Base-by-base conservation (phyloP, 1,284 basidiomycete species). In the Fomitopsis palustris region DNA sequence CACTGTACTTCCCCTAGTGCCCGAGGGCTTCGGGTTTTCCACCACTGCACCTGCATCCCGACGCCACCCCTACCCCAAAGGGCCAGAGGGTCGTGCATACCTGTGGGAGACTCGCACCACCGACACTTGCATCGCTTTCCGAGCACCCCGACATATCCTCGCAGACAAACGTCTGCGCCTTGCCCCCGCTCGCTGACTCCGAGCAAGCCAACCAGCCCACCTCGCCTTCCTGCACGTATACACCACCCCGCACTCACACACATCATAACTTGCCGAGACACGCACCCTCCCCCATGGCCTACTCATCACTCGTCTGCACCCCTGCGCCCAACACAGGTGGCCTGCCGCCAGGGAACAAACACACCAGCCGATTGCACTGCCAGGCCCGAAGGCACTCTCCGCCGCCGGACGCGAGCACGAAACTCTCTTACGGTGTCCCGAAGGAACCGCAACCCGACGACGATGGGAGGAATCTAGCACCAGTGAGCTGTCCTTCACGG, bases 391-490 rank as follows among this genome's bases (percentile, higher is more conserved):
- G 51, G 38, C 47, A 43, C 33, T n/a, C 59, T 56, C 54, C 62
- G 33, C 47, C 60, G 43, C 53, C 60, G 60, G 58, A 61, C 62
- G 51, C 67, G 68, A 69, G 68, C 63, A 64, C 68, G 53, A 67
- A 63, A 62, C 68, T 69, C 67, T 69, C 60, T 67, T 65, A 60
- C 39, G 51, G 54, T 62, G 41, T 67, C 68, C 69, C 69, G 64
- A 19, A 54, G 67, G 69, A 64, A 43, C 61, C 65, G 57, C 66
- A 70, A 70, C 61, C 64, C 63, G 61, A 60, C 53, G 43, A 45
- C 53, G 52, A 60, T 57, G 61, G 65, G 64, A 64, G 63, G 70
- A 67, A 66, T 65, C 68, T 55, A 58, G 49, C 37, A 49, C 57
- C 53, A 31, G 27, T 41, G 53, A 56, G 57, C 42, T 52, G 65